A percentile compares a stretch with the other conserved stretches of the same genome.
Conservation (phyloP, 345 rosid species). For the Trapa bicornis region DNA sequence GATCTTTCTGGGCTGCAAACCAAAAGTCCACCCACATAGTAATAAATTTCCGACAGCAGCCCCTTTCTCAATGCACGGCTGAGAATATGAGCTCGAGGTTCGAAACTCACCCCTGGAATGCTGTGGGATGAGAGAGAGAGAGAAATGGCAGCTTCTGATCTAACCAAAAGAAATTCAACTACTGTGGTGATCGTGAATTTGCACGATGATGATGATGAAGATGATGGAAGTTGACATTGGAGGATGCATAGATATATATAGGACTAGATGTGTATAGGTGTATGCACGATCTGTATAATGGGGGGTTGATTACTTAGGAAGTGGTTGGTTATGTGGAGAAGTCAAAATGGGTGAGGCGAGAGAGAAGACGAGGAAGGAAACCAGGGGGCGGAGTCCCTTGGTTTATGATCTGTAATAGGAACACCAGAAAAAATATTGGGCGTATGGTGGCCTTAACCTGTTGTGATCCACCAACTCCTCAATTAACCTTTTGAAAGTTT, state of each 20-base stretch:
- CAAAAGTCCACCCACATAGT: too few relatives aligned
- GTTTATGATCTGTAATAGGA: slow-evolving; percentile 7
- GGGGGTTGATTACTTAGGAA: neutral
- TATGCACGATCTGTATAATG: neutral
- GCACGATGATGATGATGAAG: too few relatives aligned
- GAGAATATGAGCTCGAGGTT: neutral
- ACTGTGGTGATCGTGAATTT: neutral
- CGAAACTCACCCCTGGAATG: neutral
- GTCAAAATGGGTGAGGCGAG: neutral
- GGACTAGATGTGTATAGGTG: neutral
- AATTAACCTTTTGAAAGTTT: neutral
- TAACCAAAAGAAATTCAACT: neutral
- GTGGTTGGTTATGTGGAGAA: neutral
- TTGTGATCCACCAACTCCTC: neutral
- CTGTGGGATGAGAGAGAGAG: neutral
- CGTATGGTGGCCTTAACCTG: neutral
- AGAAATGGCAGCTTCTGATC: neutral
- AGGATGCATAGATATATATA: neutral
- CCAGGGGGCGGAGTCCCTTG: slow-evolving; percentile 26
- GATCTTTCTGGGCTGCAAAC: too few relatives aligned
- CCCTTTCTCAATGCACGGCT: neutral
- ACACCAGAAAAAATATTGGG: neutral
- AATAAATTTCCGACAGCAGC: too few relatives aligned
- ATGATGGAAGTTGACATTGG: too few relatives aligned
- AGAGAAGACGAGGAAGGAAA: slow-evolving; percentile 16